Percentiles rank a stretch among this genome's conserved stretches.
These are phyloP conservation scores for Sphagnum magellanicum DNA, from an alignment of 228 moss, liverwort and hornwort species.

Conservation along the genomic window DNA sequence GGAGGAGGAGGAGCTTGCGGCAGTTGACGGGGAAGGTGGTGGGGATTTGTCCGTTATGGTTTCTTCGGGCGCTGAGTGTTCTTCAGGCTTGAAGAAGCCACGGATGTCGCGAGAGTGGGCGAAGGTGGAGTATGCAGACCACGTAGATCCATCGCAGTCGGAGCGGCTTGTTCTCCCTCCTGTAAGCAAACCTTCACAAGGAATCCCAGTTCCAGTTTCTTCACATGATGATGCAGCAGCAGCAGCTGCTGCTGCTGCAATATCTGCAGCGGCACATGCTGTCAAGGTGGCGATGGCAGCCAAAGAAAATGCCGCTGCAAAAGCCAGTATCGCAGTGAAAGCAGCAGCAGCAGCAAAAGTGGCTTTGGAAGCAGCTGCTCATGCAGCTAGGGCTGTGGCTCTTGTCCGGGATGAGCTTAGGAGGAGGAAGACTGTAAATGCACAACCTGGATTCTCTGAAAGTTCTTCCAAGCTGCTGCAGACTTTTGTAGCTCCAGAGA, in stretches of 20 bases:
- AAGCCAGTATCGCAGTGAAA: constrained; percentile 73
- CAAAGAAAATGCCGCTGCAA: constrained; percentile 72
- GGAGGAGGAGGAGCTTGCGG: no score
- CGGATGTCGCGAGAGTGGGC: constrained; percentile 62
- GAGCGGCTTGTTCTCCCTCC: constrained; percentile 12
- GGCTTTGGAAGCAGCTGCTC: constrained; percentile 82
- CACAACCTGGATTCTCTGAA: constrained; percentile 21
- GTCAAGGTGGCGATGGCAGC: constrained; percentile 67
- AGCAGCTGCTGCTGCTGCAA: constrained; percentile 9
- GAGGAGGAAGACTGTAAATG: constrained; percentile 31
- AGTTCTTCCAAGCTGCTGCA: constrained; percentile 25
- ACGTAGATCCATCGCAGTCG: constrained; percentile 19
- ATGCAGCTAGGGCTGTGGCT: constrained; percentile 52
- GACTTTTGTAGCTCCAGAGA: constrained; percentile 38
- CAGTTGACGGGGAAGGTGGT: constrained; percentile 15
- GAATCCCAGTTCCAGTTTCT: constrained; percentile 8
- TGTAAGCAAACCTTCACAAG: constrained; percentile 17
- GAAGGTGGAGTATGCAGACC: constrained; percentile 38
- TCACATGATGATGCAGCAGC: constrained; percentile 69
- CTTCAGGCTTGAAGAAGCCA: constrained; percentile 72
- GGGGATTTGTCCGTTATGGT: constrained; percentile 18
- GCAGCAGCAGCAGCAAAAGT: constrained; percentile 78
- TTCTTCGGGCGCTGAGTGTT: constrained; percentile 44
- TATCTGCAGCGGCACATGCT: constrained; percentile 54
- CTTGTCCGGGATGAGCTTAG: constrained; percentile 50